A percentile compares a stretch with the other conserved stretches of the same genome.
Conservation (phyloP, 352 stramenopile species). For the Phytophthora pluvialis region DNA sequence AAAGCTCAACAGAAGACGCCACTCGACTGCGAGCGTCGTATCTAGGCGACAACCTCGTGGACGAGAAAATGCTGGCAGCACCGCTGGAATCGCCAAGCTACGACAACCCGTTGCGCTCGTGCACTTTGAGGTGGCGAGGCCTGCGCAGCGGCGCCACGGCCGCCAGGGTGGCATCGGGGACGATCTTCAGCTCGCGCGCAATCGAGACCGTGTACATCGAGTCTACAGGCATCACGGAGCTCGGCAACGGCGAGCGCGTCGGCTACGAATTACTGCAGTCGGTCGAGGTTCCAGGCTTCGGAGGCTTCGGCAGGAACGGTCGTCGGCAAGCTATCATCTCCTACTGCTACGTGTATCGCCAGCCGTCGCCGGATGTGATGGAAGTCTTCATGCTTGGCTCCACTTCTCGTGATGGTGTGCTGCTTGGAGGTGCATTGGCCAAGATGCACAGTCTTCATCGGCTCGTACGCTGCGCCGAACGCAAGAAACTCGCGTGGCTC, state of each 20-base stretch:
- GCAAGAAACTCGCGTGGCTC: constrained; percentile 47
- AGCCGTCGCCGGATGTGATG: constrained; percentile 32
- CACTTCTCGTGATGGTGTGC: constrained; percentile 32
- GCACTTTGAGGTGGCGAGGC: constrained; percentile 40
- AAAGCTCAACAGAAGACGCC: constrained; percentile 38
- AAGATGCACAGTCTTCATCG: constrained; percentile 42
- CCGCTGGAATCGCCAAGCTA: constrained; percentile 33
- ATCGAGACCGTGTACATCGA: constrained; percentile 43
- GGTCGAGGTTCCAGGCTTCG: constrained; percentile 28
- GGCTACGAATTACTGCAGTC: constrained; percentile 46
- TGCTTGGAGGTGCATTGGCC: constrained; percentile 31
- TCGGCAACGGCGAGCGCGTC: constrained; percentile 34
- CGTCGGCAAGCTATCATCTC: constrained; percentile 36
- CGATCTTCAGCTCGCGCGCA: constrained; percentile 24
- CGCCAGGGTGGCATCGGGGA: constrained; percentile 21
- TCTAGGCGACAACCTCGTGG: constrained; percentile 33
- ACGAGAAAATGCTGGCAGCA: constrained; percentile 35
- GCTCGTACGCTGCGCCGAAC: constrained; percentile 31
- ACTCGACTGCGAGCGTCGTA: constrained; percentile 35
- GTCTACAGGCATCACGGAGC: constrained; percentile 33
- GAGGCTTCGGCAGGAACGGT: constrained; percentile 14
- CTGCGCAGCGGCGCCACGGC: constrained; percentile 21
- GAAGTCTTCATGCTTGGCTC: constrained; percentile 43
- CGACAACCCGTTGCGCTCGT: constrained; percentile 33
- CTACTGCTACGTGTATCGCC: constrained; percentile 48